A percentile compares a stretch with the other conserved stretches of the same genome.
phyloP scores from a whole-genome alignment of 495 filamentous ascomycete genomes.

The Aspergillus cavernicola region DNA sequence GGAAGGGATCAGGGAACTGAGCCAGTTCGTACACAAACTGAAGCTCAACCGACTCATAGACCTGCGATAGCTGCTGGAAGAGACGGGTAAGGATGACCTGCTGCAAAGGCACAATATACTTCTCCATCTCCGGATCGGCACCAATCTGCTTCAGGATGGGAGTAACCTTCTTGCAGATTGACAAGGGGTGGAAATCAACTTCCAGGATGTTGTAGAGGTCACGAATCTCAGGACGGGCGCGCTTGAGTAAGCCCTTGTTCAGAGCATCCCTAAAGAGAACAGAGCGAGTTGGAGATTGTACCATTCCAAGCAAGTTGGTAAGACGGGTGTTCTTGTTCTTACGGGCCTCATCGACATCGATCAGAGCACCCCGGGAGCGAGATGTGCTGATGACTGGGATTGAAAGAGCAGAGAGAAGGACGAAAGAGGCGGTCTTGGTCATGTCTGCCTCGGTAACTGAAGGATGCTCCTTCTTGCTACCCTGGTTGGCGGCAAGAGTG shows the following conservation, averaged over 20 bases:
- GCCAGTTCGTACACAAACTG: constrained; percentile 91
- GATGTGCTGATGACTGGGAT: constrained; percentile 99
- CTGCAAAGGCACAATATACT: constrained; percentile 90
- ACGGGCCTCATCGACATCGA: constrained; percentile 94
- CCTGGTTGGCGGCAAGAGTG: constrained; percentile 76
- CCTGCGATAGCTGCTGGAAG: constrained; percentile 98
- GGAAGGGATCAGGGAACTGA: constrained; percentile 94
- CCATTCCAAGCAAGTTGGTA: constrained; percentile 93
- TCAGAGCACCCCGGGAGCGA: constrained; percentile 87
- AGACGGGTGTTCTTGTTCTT: constrained; percentile 99
- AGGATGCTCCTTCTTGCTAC: constrained; percentile 91
- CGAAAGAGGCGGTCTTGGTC: constrained; percentile 85
- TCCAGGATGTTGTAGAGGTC: constrained; percentile 97
- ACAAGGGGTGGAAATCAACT: constrained; percentile 97
- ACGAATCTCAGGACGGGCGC: constrained; percentile 87
- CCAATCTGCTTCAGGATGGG: constrained; percentile 94
- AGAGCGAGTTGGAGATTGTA: constrained; percentile 79
- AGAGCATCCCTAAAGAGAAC: constrained; percentile 92
- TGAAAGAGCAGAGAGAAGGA: constrained; percentile 89
- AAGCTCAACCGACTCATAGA: constrained; percentile 97
- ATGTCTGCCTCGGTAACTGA: constrained; percentile 84
- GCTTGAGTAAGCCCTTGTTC: constrained; percentile 88
- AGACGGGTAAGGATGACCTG: constrained; percentile 97
- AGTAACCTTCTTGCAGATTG: constrained; percentile 98
- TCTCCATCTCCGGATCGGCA: constrained; percentile 91